phyloP scores from a whole-genome alignment of 768 basidiomycete genomes.

The Gymnopilus dilepis region DNA sequence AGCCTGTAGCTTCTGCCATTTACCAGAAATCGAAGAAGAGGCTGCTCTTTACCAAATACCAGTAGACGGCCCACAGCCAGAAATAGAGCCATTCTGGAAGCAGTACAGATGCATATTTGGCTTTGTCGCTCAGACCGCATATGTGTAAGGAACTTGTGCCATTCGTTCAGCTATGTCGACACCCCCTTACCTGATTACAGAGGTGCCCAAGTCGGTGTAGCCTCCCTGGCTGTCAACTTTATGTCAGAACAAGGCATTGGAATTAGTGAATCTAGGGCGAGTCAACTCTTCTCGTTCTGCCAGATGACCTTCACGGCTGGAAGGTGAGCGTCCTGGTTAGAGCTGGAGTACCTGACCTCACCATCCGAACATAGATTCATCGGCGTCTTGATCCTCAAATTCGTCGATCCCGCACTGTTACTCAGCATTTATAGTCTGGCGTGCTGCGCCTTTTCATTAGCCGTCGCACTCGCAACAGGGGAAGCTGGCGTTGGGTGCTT shows the following conservation, averaged over 20 bases:
- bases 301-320: slow-evolving; percentile 72
- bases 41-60: slow-evolving; percentile 54
- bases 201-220: slow-evolving; percentile 71
- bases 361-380: too few relatives aligned
- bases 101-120: slow-evolving; percentile 77
- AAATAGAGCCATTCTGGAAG: slow-evolving; percentile 64
- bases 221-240: slow-evolving; percentile 72
- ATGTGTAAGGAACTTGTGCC: slow-evolving; percentile 48
- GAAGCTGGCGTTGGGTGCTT: slow-evolving; percentile 62
- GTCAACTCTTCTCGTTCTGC: slow-evolving; percentile 72
- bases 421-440: slow-evolving; percentile 56
- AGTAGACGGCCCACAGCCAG: slow-evolving; percentile 42
- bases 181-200: slow-evolving; percentile 21
- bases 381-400: slow-evolving; percentile 62
- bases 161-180: background rate
- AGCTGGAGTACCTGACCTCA: too few relatives aligned
- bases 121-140: slow-evolving; percentile 73
- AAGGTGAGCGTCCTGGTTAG: too few relatives aligned
- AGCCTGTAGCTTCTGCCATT: slow-evolving; percentile 56
- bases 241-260: slow-evolving; percentile 66
- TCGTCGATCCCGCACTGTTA: slow-evolving; percentile 68
- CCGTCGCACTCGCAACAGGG: slow-evolving; percentile 55
- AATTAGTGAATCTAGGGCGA: slow-evolving; percentile 55
- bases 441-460: slow-evolving; percentile 58
- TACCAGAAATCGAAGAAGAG: slow-evolving; percentile 76